phyloP scores from a whole-genome alignment of 345 rosid genomes.

The Erodium maritimum region DNA sequence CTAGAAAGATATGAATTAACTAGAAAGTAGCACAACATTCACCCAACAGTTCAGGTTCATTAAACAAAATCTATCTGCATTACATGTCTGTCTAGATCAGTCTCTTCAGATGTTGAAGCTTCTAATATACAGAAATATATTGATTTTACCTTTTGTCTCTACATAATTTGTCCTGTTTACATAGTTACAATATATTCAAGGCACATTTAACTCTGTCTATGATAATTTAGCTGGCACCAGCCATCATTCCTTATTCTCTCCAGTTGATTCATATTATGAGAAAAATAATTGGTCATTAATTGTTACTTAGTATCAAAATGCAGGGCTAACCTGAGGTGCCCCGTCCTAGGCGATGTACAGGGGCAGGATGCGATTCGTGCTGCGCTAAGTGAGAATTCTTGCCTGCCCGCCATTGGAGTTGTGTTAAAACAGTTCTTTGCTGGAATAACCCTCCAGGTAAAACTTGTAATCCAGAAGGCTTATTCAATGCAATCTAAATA shows the following conservation, averaged over 20 bases:
- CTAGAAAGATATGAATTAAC: background rate
- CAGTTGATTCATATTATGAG: background rate
- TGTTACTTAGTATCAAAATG: background rate
- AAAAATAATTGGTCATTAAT: background rate
- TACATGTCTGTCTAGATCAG: background rate
- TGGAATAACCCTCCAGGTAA: conserved; percentile 92
- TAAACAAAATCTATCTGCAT: too few relatives aligned
- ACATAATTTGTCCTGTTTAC: background rate
- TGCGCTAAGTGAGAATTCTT: conserved; percentile 15
- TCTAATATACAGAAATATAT: background rate
- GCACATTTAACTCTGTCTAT: background rate
- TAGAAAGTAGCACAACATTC: too few relatives aligned
- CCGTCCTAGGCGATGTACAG: conserved; percentile 87
- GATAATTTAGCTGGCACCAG: background rate
- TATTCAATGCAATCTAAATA: conserved; percentile 68
- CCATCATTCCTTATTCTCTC: background rate
- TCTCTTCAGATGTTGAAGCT: background rate
- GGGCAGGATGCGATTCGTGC: conserved; percentile 50
- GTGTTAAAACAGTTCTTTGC: conserved; percentile 72
- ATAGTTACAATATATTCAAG: too few relatives aligned
- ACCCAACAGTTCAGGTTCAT: too few relatives aligned
- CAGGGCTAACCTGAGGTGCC: conserved; percentile 67
- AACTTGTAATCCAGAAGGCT: conserved; percentile 91
- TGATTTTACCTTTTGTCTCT: background rate
- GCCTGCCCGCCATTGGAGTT: conserved; percentile 54